These are phyloP conservation scores for Triangularia setosa DNA, from an alignment of 2,329 filamentous ascomycete species.

Conservation along the genomic window DNA sequence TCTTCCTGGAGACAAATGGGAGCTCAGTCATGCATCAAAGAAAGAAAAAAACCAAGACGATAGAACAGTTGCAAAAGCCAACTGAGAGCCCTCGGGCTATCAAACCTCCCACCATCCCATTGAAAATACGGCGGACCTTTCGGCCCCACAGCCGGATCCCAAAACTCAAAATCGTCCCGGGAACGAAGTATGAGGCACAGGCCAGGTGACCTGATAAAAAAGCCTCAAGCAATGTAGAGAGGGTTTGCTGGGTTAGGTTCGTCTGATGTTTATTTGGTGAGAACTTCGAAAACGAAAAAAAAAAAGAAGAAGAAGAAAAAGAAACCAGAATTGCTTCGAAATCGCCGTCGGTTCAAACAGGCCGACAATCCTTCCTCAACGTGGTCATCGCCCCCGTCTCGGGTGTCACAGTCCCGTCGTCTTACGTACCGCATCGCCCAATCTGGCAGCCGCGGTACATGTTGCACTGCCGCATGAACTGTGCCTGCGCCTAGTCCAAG, in stretches of 20 bases:
- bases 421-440: conserved; percentile 3
- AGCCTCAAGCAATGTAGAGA: not conserved
- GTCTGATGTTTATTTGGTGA: not conserved
- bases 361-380: not conserved
- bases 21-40: not conserved
- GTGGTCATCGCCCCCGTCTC: not conserved
- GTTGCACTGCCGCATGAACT: conserved; percentile 6
- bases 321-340: not conserved
- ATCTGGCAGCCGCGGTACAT: conserved; percentile 7
- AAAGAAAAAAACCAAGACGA: not conserved
- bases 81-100: not conserved
- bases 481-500: conserved; percentile 8
- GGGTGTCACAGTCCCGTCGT: not conserved
- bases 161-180: conserved; percentile 7
- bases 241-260: not conserved
- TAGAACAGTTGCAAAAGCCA: not conserved
- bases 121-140: not conserved
- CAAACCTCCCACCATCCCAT: conserved; percentile 1
- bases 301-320: not conserved
- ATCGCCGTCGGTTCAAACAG: not conserved
- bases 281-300: not conserved
- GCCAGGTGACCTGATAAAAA: not conserved
- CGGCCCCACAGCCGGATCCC: conserved; percentile 8
- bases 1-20: not conserved
- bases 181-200: conserved; percentile 6